Conservation (phyloP, 805 yeast genomes). For the Zygosaccharomyces bisporus region DNA sequence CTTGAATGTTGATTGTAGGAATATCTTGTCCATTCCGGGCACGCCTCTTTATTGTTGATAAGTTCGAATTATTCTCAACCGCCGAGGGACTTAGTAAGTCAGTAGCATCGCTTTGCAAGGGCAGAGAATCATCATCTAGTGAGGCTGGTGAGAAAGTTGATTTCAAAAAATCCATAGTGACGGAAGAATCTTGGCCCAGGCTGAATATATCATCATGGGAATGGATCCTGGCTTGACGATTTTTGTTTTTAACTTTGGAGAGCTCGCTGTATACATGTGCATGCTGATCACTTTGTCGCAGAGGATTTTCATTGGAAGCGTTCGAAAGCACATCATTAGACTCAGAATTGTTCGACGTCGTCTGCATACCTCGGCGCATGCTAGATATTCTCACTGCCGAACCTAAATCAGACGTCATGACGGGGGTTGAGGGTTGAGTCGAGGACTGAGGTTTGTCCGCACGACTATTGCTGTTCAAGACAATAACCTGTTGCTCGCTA, state of each 20-base stretch:
- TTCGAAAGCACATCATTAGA: slow-evolving; percentile 4
- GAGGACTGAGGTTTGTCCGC: slow-evolving; percentile 1
- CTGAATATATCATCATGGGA: slow-evolving; percentile 30
- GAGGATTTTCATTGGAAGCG: slow-evolving; percentile 5
- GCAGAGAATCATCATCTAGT: slow-evolving; percentile 1
- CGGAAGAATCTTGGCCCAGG: slow-evolving; percentile 15
- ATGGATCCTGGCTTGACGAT: slow-evolving; percentile 31
- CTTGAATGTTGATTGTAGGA: neutral
- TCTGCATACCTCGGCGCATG: slow-evolving; percentile 8
- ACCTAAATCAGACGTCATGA: slow-evolving; percentile 12
- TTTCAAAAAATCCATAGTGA: slow-evolving; percentile 13
- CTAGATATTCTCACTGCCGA: slow-evolving; percentile 22
- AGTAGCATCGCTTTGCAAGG: neutral
- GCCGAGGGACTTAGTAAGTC: neutral
- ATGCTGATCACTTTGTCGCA: slow-evolving; percentile 10
- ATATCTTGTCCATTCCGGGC: neutral
- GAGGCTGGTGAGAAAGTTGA: slow-evolving; percentile 13
- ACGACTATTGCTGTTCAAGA: slow-evolving; percentile 16
- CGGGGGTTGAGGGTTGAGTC: slow-evolving; percentile 3
- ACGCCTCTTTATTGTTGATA: neutral
- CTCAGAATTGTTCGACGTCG: slow-evolving; percentile 4
- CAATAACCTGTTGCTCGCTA: slow-evolving; percentile 22
- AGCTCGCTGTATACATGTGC: slow-evolving; percentile 15
- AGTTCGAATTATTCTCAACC: neutral
- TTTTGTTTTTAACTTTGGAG: slow-evolving; percentile 20